These are phyloP conservation scores for Cetradonia linearis DNA, from an alignment of 495 filamentous ascomycete species.

Conservation along the genomic window DNA sequence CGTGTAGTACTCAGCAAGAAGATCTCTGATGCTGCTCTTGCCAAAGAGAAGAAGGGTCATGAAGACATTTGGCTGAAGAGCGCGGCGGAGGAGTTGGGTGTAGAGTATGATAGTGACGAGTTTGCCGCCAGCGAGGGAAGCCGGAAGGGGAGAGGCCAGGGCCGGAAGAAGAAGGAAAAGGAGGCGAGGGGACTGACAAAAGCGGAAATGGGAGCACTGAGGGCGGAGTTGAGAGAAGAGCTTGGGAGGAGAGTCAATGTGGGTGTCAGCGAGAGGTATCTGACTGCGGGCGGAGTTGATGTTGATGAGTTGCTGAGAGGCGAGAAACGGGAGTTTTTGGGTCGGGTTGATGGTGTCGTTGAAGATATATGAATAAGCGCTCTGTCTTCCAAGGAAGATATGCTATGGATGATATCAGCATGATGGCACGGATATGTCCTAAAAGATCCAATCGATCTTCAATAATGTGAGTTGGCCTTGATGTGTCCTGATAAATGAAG, in stretches of 20 bases:
- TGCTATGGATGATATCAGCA: background rate
- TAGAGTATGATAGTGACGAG: constrained; percentile 86
- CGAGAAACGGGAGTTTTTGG: constrained; percentile 47
- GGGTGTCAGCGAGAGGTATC: constrained; percentile 83
- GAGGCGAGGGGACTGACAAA: constrained; percentile 58
- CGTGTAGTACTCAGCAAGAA: constrained; percentile 68
- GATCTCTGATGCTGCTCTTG: constrained; percentile 69
- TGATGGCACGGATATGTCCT: background rate
- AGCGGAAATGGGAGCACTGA: constrained; percentile 53
- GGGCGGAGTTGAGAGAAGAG: constrained; percentile 52
- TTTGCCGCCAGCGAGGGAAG: constrained; percentile 49
- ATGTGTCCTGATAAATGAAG: background rate
- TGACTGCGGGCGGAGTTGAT: constrained; percentile 71
- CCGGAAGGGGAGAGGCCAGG: constrained; percentile 58
- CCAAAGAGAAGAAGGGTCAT: constrained; percentile 73
- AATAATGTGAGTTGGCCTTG: background rate
- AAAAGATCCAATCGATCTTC: background rate
- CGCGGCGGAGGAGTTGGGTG: constrained; percentile 86
- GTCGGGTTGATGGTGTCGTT: constrained; percentile 39
- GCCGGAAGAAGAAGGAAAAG: constrained; percentile 63
- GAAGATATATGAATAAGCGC: background rate
- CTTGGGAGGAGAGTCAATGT: constrained; percentile 73
- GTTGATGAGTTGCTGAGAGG: constrained; percentile 64
- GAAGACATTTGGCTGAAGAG: constrained; percentile 76
- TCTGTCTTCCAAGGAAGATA: too few species aligned